phyloP scores from a whole-genome alignment of 805 yeast species.

The Alloascoidea africana region DNA sequence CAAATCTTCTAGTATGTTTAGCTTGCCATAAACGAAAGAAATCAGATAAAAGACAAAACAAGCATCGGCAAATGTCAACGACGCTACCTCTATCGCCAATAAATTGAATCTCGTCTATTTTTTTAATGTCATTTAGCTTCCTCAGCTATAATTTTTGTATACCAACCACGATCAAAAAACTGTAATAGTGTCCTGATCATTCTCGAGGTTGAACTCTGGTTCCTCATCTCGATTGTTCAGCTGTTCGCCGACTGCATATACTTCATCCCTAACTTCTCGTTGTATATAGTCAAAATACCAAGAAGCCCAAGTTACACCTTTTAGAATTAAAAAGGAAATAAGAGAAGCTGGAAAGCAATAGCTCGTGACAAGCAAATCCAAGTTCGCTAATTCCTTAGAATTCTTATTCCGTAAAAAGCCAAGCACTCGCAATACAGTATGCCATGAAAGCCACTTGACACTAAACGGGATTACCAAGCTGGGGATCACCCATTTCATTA shows the following conservation, averaged over 20 bases:
- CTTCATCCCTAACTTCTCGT: conserved; percentile 15
- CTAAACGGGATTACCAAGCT: not conserved
- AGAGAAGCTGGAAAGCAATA: not conserved
- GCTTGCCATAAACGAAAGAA: too few relatives aligned
- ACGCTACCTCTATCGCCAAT: too few relatives aligned
- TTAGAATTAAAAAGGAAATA: not conserved
- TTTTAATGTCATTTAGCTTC: too few relatives aligned
- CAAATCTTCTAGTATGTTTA: too few relatives aligned
- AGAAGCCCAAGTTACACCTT: not conserved
- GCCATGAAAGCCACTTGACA: not conserved
- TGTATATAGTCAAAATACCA: conserved; percentile 1
- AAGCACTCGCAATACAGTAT: not conserved
- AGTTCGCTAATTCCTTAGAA: not conserved
- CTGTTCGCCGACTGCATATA: conserved; percentile 17
- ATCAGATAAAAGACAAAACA: too few relatives aligned
- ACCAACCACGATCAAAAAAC: too few relatives aligned
- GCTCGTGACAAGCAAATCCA: not conserved
- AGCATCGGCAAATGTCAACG: too few relatives aligned
- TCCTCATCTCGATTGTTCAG: conserved; percentile 14
- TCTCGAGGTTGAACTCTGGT: too few relatives aligned
- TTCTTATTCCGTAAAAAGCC: not conserved
- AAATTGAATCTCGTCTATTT: too few relatives aligned
- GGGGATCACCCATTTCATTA: not conserved
- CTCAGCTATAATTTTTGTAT: too few relatives aligned
- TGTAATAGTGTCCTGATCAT: too few relatives aligned